Evolutionary conservation across 164 flowering plant genomes (phyloP), one percentile per base, ranked within the genome.

Genomic region (Pachysandra terminalis): DNA sequence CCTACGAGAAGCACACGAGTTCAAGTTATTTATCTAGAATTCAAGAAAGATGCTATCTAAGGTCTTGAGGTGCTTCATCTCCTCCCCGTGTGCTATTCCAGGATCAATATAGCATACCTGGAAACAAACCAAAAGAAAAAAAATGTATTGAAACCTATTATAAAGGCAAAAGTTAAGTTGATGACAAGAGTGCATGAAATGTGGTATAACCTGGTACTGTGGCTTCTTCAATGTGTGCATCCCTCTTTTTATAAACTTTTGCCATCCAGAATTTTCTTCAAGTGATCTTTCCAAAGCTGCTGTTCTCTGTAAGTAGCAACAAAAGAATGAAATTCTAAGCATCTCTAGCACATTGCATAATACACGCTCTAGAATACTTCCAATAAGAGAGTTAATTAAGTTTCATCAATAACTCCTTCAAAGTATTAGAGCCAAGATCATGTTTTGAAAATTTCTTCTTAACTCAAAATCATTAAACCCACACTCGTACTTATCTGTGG

Each of bases 181-280:
- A 49, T 15, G 0, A 23, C 3, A 32, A 32, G 19, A 23, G 19
- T 16, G 48, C 40, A 40, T 26, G 26, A 70, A 56, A 59, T 41
- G 71, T 15, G 48, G 53, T 66, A 40, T 25, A 53, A 91, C 98
- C 98, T 94, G 98, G 74, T 91, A 94, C 32, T 85, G 91, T 41
- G 86, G 86, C 80, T 88, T 85, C 83, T 78, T 85, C 63, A 94
- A 82, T 19, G 97, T 90, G 73, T 91, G 91, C 22, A 83, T 74
- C 48, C 98, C 97, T 75, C 96, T 90, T 81, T 94, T 91, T 56
- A 94, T 78, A 49, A 81, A 71, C 82, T 73, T 84, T 78, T 91
- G 91, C 98, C 96, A 90, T 63, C 96, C 95, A 66, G 13, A 15
- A 60, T 88, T 91, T 57, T 67, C 72, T 60, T 63, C 73, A 5